Conservation (phyloP, 805 yeast species). For the Candida silvatica region DNA sequence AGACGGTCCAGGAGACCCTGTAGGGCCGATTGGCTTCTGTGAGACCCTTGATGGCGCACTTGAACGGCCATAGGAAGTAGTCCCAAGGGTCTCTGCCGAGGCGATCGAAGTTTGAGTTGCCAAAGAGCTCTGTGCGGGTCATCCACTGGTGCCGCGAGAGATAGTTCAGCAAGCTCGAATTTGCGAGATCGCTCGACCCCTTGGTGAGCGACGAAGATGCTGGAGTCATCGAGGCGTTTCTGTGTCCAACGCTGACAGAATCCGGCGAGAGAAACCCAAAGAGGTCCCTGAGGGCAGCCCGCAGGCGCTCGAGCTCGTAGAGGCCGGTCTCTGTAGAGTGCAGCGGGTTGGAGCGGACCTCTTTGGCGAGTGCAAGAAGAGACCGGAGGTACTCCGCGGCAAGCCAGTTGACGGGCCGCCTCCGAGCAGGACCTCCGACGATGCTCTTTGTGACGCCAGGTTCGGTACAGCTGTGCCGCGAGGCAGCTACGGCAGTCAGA, state of each 20-base stretch:
- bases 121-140: conserved; percentile 1
- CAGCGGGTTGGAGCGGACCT: not conserved
- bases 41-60: conserved; percentile 2
- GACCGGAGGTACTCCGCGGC: conserved; percentile 1
- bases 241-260: not conserved
- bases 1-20: conserved; percentile 1
- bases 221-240: conserved; percentile 1
- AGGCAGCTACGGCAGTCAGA: conserved; percentile 1
- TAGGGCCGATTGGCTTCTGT: not conserved
- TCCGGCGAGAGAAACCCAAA: conserved; percentile 1
- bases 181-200: no score
- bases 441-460: not conserved
- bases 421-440: not conserved
- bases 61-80: conserved; percentile 4
- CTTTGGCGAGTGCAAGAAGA: not conserved
- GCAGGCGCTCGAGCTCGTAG: not conserved
- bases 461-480: not conserved
- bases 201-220: no score
- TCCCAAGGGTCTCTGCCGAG: conserved; percentile 4
- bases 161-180: not conserved
- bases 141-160: conserved; percentile 1
- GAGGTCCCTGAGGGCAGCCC: not conserved
- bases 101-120: conserved; percentile 2
- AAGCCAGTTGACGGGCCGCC: not conserved
- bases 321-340: no score